Evolutionary conservation across 331 rosid genomes (phyloP), one percentile per base, ranked within the genome.

Genomic region (Acacia concinna): DNA sequence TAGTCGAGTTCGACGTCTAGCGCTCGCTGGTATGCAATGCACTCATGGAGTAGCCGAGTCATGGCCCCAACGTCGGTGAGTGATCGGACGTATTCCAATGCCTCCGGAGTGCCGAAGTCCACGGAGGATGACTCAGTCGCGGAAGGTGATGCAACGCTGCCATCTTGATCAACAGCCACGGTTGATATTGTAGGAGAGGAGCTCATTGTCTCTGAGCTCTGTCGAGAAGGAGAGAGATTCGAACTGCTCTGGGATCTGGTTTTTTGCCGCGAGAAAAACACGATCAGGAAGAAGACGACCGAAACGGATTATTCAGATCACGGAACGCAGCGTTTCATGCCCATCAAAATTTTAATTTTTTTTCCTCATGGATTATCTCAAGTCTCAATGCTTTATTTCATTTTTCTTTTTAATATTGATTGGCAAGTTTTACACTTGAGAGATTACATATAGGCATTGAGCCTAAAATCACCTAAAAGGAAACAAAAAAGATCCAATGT

Each of bases 21-120:
- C 56, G 88, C 84, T 68, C 94, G 67, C 71, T 90, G 92, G 83
- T 88, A 84, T 0, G 94, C 94, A 2, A 88, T 88, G 85, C 94
- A 90, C 67, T 88, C 90, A 27, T 90, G 92, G 77, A 90, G 92
- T 8, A 90, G 85, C n/a, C 94, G 85, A 18, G 94, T 90, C 94
- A 90, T 88, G 32, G 92, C 86, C 21, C 94, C 90, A 4, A 90
- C 89, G 72, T 90, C 94, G 28, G 92, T 85, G 2, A 90, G 90
- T 28, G 63, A 56, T 12, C 83, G 89, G 20, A 90, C 81, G 25
- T 83, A 85, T 14, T 76, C 79, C 40, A 85, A 74, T 2, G 89
- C 88, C 75, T 88, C 89, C 52, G 77, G 68, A 11, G 86, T 57
- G 54, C 92, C 92, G 72, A 92, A 94, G 40, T 86, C 83, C 4